Base-by-base conservation (phyloP, 768 basidiomycete genomes). In the Lanmaoa pseudosensibilis region DNA sequence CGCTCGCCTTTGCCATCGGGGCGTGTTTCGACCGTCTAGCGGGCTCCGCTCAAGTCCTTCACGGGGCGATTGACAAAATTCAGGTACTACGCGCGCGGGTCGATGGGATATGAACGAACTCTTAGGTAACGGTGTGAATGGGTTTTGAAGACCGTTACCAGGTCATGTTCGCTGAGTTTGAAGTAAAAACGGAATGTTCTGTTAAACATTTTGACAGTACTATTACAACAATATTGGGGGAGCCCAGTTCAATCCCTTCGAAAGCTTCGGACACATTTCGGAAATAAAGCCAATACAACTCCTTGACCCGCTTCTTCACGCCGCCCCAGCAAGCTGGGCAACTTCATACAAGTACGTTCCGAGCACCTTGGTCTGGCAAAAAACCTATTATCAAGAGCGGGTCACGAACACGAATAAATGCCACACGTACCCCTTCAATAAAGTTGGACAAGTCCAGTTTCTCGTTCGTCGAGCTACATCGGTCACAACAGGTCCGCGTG, bases 401-500 rank as follows among this genome's bases (percentile, higher is more conserved):
- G 34, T 40, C 44, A 25, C 18, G 25, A 10, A n/a, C 39, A 52
- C 18, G 2, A 50, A 3, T n/a, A 52, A 30, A 13, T 52, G 19
- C 45, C 18, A 68, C 85, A 70, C 73, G 16, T 52, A 88, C 92
- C 66, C 88, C 90, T 72, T 91, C 76, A 57, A 97, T 87, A 73
- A 87, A 97, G 78, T 98, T 98, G 46, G 84, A 85, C 50, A 77
- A 77, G 73, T 98, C 94, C 50, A 98, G 78, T 73, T 98, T 98
- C 80, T 98, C 96, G 71, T 96, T 95, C 12, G 90, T 94, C 50
- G 90, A 92, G 73, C 91, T 92, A 59, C 3, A 54, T 53, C 34
- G 38, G 13, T 13, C 15, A 6, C 39, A 4, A 36, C 34, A 39
- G 48, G 37, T n/a, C 27, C 12, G 18, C 7, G 23, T 54, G 43